Evolutionary conservation across 73 alveolate genomes (phyloP), one percentile per base, ranked within the genome.

Genomic region (Paraurostyla sp.): DNA sequence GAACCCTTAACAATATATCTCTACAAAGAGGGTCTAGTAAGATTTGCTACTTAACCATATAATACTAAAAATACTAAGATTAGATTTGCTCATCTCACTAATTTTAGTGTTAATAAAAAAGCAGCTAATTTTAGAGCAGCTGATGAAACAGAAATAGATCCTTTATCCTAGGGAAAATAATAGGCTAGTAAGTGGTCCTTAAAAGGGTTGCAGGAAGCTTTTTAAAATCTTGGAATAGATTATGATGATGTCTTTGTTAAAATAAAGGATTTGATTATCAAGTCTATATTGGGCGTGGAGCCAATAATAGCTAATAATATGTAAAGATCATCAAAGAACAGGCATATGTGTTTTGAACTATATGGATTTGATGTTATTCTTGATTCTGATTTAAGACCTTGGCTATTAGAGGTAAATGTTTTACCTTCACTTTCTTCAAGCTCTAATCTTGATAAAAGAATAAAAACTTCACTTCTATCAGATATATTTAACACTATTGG

Each of bases 261-360:
- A 75, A 93, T 96, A 87, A 92, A 80, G 48, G 91, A 41, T 80
- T 89, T 9, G 62, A 80, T 63, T 54, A 88, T 92, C 58, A 96
- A 95, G 85, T 81, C 98, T 16, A 78, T 97, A 29, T 89, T 96
- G 58, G 93, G 98, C 27, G 96, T 96, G 16, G 98, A 93, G 7
- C 97, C 97, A 33, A 43, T 73, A 2, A 73, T 73, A 20, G 86
- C 43, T 9, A 73, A 73, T 73, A 73, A 73, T 45, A 48, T 73
- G 71, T 2, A 40, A n/a, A 73, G 86, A 73, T 3, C 86, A 7
- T 43, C 95, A 1, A 73, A 73, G 27, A 45, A 73, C 46, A 40
- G 86, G 46, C 86, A 91, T 25, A 50, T 87, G 51, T 83, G 95
- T 50, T 91, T 91, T 76, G 93, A 85, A 46, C 71, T 91, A 15